Base-by-base conservation (phyloP, 371 early-diverging fungal species). In the Haplosporangium sp. region DNA sequence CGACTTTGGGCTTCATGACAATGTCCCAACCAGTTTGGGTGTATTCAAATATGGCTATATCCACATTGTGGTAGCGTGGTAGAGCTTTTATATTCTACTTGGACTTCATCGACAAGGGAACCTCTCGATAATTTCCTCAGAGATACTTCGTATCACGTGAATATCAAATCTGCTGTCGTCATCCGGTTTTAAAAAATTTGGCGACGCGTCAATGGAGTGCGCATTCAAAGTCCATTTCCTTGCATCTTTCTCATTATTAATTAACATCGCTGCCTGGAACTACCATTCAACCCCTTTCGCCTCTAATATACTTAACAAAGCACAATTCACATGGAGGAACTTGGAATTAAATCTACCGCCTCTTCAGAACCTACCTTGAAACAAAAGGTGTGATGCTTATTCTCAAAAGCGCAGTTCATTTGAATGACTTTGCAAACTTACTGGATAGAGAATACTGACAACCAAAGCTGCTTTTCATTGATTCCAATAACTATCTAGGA, bases 271-370 rank as follows among this genome's bases (percentile, higher is more conserved):
- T 39, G 40, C 34, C 50, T 39, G 58, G 8, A 55, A 27, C 27
- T 34, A 27, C 27, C 19, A 27, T 55, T 55, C 27, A 6, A 27
- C 27, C n/a, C 50, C 39, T 19, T 11, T 57, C 64, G 48, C 69
- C 50, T 45, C 61, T 45, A 38, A 52, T 13, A 55, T 55, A 61
- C 7, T 9, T 35, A 53, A 11, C 45, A 15, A 57, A 42, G 35
- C 48, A 73, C 59, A 58, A 38, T 47, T 61, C 40, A 63, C 70
- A 79, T 79, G 81, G 81, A 79, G 61, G 81, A 79, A 58, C 81
- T 79, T 60, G 81, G 81, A 74, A 79, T 79, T 63, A 79, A 74
- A 47, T 57, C 74, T n/a, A 61, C 57, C 45, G 34, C 50, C 34
- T 47, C 71, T 27, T 53, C 71, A 59, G 81, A 79, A 55, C n/a